Base-by-base conservation (phyloP, 441 rosid genomes). In the Viola pubescens region DNA sequence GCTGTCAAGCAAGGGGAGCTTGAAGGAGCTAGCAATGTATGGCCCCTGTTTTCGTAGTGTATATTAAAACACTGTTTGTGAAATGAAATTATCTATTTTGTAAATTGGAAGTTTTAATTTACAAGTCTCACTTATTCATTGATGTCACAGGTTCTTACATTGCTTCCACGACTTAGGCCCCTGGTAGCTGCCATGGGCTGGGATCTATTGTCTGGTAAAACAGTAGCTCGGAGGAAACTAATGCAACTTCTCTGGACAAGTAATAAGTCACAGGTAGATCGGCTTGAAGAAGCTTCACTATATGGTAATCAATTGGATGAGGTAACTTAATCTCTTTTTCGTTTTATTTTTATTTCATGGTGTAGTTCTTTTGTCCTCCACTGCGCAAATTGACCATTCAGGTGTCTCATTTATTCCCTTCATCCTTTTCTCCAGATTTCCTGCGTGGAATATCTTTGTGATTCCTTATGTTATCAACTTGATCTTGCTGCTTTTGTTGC, bases 121-220 rank as follows among this genome's bases (percentile, higher is more conserved):
- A 51, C 44, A 56, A 12, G 16, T 41, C 65, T 77, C 63, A 61
- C 58, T 70, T 74, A 37, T 64, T 69, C 45, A 58, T 63, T 42
- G 54, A 14, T 71, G 50, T 69, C 68, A 52, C 76, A 92, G 98
- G 69, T 92, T 66, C 92, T 92, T 69, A 55, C 61, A 60, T 73
- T 88, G 65, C 86, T 81, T 75, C 98, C 96, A 7, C 84, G 81
- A 67, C 87, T 92, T 68, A 84, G 82, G 70, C 91, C 98, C 34
- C 57, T 92, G 49, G 82, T 89, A 65, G 98, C 97, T 67, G 84
- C 86, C 56, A 87, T 92, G 96, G 97, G 97, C 45, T 92, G 98
- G 98, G 98, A 92, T 79, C 74, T 92, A 48, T 73, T 92, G 74
- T 71, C 81, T 64, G 89, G 92, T 52, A 87, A 89, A 76, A 86